Evolutionary conservation across 2,329 filamentous ascomycete species (phyloP).

Genomic region (Ophiostoma piceae): DNA sequence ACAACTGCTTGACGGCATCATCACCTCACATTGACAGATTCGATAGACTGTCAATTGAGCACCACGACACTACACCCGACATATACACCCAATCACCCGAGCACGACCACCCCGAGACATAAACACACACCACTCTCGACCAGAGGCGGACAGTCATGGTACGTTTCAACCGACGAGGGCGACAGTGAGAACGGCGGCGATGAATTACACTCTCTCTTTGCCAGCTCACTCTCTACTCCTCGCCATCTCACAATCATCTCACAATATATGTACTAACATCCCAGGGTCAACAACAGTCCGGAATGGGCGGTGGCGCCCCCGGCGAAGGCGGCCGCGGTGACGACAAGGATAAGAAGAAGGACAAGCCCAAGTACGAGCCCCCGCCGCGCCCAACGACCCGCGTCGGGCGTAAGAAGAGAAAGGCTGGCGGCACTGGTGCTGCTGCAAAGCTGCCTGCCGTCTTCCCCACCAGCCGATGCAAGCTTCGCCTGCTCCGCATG

Average conservation of each 20-base stretch:
- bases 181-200: not conserved
- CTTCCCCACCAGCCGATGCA: slow-evolving; percentile 94
- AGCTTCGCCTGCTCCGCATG: slow-evolving; percentile 94
- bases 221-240: no score
- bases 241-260: no score
- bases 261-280: not conserved
- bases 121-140: not conserved
- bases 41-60: slow-evolving; percentile 7
- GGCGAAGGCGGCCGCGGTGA: slow-evolving; percentile 74
- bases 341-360: slow-evolving; percentile 98
- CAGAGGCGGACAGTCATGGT: slow-evolving; percentile 16
- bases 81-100: not conserved
- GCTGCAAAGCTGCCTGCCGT: slow-evolving; percentile 91
- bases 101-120: not conserved
- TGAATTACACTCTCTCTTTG: not conserved
- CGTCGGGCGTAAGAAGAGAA: slow-evolving; percentile 98
- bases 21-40: not conserved
- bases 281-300: slow-evolving; percentile 80
- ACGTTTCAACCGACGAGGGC: not conserved
- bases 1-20: slow-evolving; percentile 3
- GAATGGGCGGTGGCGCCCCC: slow-evolving; percentile 61
- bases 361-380: slow-evolving; percentile 99
- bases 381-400: slow-evolving; percentile 94
- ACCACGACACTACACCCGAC: not conserved
- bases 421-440: slow-evolving; percentile 84